Evolutionary conservation across 257 asterid species (phyloP).

Genomic region (Paulownia fortunei): DNA sequence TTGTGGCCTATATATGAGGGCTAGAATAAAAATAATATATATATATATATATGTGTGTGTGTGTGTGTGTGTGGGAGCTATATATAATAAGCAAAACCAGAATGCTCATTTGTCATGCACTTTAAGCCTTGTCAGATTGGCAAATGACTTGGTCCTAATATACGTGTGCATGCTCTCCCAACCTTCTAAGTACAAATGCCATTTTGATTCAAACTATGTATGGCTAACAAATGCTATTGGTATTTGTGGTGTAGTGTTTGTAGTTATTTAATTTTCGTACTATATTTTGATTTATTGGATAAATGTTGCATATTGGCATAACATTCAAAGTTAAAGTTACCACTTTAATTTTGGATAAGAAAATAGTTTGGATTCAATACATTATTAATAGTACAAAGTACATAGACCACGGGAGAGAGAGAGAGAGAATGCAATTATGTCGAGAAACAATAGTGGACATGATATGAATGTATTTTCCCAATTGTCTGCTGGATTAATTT

Average conservation of each 20-base stretch:
- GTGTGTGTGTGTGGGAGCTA: too few relatives aligned
- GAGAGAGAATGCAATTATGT: background rate
- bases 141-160: slow-evolving; percentile 12
- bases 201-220: background rate
- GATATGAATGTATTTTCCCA: background rate
- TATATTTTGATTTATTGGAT: background rate
- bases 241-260: background rate
- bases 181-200: slow-evolving; percentile 24
- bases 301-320: background rate
- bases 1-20: background rate
- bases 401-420: background rate
- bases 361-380: background rate
- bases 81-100: background rate
- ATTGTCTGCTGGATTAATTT: background rate
- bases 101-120: slow-evolving; percentile 19
- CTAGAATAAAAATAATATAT: too few relatives aligned
- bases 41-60: too few relatives aligned
- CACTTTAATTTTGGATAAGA: background rate
- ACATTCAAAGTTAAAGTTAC: background rate
- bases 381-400: background rate
- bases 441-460: background rate
- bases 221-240: background rate
- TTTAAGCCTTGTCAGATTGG: slow-evolving; percentile 7
- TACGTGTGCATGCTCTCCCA: background rate
- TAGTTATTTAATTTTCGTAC: slow-evolving; percentile 9